These are phyloP conservation scores for Umbelopsis sp. DNA, from an alignment of 192 early-diverging fungal species.

Conservation along the genomic window DNA sequence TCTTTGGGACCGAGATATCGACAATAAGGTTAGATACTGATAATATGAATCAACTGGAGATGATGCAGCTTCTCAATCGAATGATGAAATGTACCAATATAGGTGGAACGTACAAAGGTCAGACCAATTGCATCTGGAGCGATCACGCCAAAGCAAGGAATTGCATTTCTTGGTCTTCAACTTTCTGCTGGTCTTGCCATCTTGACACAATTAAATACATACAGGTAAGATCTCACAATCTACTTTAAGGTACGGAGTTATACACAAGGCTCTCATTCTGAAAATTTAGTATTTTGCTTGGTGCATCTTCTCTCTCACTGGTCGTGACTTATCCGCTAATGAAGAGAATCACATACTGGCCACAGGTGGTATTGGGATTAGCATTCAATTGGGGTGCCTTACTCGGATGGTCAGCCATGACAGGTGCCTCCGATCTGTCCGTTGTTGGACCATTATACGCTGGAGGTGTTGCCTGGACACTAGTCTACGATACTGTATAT, in stretches of 20 bases:
- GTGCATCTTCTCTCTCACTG: constrained; percentile 76
- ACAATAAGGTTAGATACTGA: constrained; percentile 53
- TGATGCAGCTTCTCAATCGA: not conserved
- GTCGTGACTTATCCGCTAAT: constrained; percentile 87
- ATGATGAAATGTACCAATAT: not conserved
- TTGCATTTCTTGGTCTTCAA: constrained; percentile 80
- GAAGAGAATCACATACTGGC: constrained; percentile 97
- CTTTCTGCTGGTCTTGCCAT: constrained; percentile 80
- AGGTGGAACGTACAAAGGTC: constrained; percentile 79
- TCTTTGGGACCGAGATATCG: constrained; percentile 92
- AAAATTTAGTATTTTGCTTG: constrained; percentile 67
- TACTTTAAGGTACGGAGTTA: not conserved
- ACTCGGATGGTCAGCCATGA: constrained; percentile 84
- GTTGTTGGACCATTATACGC: constrained; percentile 83
- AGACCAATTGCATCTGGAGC: constrained; percentile 83
- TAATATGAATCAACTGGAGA: not conserved
- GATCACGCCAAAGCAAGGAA: constrained; percentile 65
- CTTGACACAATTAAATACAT: constrained; percentile 86
- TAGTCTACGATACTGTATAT: constrained; percentile 97
- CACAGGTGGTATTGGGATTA: constrained; percentile 85
- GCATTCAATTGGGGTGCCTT: constrained; percentile 96
- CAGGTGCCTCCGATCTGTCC: constrained; percentile 62
- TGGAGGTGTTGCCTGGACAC: constrained; percentile 89
- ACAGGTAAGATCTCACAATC: constrained; percentile 54
- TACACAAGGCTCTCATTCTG: not conserved